Base-by-base conservation (phyloP, 225 moss, liverwort and hornwort species). In the Pseudisothecium myosuroides region DNA sequence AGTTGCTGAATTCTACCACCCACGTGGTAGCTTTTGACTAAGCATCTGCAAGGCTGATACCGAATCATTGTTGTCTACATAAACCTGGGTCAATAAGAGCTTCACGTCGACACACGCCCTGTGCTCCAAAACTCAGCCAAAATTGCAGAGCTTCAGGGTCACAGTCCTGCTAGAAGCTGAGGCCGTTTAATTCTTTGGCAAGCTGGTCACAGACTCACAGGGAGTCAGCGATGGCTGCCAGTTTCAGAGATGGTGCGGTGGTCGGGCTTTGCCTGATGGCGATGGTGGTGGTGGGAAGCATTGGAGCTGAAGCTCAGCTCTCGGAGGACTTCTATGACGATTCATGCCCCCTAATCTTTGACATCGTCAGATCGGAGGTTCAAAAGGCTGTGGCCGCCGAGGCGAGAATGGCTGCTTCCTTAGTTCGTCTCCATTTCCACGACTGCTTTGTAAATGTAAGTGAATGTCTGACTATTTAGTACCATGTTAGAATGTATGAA, bases 371-470 rank as follows among this genome's bases (percentile, higher is more conserved):
- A 17, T 55, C 31, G 59, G 86, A 86, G 82, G 14, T 93, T 49
- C 49, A 45, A 41, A 76, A 52, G 55, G 91, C 89, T 1, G 90
- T 93, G 47, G 31, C 39, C 4, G 41, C 1, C 19, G 83, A 93
- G 36, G 1, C 49, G 27, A 87, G 92, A 52, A 88, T 31, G 4
- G 92, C 93, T 8, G 92, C 73, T 22, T 85, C 73, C 34, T 59
- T 85, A 85, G 11, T 85, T 71, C 85, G 85, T 23, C 17, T 85
- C 45, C 85, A 85, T 73, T 85, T 85, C 59, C 85, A 85, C 59
- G 85, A 85, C 59, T 85, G 85, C 85, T 93, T 92, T 67, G 90
- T 93, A 12, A 47, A 92, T 68, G 93, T 92, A 62, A 90, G 90
- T 26, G 80, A 32, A 43, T 45, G 20, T 80, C 47, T 13, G 37